These are phyloP conservation scores for Podaxis sp. DNA, from an alignment of 768 basidiomycete species.

Conservation along the genomic window DNA sequence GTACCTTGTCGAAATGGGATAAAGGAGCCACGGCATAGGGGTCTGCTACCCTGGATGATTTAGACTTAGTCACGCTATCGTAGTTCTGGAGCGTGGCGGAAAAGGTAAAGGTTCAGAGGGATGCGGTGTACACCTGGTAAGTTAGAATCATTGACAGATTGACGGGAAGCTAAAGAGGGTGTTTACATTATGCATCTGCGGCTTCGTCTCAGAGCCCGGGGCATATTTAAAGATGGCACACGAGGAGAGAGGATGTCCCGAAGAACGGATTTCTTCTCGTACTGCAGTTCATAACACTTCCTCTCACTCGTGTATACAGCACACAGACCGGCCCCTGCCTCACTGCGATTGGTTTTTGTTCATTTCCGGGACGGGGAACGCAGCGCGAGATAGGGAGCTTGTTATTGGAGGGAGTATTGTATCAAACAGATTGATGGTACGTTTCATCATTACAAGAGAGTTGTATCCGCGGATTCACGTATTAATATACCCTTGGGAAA, in stretches of 20 bases:
- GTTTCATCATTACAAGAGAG: not conserved
- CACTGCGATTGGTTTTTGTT: not conserved
- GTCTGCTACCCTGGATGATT: not conserved
- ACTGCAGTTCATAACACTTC: not conserved
- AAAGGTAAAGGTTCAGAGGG: not conserved
- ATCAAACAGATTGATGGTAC: not conserved
- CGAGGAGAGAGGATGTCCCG: not conserved
- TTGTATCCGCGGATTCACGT: not conserved
- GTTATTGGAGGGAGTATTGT: not conserved
- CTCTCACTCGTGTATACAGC: not conserved
- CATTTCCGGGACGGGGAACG: not conserved
- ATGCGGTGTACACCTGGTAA: slow-evolving; percentile 4
- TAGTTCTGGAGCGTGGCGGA: not conserved
- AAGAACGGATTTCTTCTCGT: slow-evolving; percentile 1
- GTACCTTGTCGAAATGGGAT: not conserved
- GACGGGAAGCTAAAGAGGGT: slow-evolving; percentile 7
- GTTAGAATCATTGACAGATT: slow-evolving; percentile 8
- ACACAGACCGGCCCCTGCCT: not conserved
- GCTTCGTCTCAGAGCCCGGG: not conserved
- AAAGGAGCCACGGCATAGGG: not conserved
- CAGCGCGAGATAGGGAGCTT: not conserved
- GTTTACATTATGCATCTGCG: not conserved
- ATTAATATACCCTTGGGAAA: not conserved
- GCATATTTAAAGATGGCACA: slow-evolving; percentile 2
- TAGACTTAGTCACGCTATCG: not conserved